Evolutionary conservation across 495 filamentous ascomycete genomes (phyloP).

Genomic region (Neurospora sp.): DNA sequence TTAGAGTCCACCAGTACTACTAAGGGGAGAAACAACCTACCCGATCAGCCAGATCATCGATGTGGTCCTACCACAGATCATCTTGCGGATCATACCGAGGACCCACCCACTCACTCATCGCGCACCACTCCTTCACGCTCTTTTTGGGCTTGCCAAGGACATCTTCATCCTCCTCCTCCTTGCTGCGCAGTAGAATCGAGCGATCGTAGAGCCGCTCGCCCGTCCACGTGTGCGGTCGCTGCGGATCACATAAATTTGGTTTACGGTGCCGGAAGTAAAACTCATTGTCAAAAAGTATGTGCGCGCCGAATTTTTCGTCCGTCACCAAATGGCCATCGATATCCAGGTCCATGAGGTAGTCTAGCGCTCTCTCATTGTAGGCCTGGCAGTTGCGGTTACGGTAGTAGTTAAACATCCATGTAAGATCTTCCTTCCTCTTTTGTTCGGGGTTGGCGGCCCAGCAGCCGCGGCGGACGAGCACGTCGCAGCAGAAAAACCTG

Average conservation of each 20-base stretch:
- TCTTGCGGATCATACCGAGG: too few species aligned
- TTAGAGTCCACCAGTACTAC: background rate
- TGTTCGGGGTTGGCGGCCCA: background rate
- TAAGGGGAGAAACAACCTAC: background rate
- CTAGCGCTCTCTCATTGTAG: background rate
- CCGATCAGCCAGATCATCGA: too few species aligned
- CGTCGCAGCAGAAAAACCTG: constrained; percentile 13
- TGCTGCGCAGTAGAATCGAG: background rate
- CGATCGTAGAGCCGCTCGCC: background rate
- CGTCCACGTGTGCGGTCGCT: background rate
- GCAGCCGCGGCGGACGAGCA: constrained; percentile 16
- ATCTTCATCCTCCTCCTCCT: background rate
- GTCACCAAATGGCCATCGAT: background rate
- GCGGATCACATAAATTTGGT: background rate
- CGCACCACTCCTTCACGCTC: background rate
- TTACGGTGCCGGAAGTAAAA: too few species aligned
- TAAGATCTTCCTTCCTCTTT: background rate
- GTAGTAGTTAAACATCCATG: background rate
- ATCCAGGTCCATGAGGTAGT: constrained; percentile 14
- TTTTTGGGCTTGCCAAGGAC: background rate
- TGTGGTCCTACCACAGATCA: too few species aligned
- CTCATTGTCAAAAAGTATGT: background rate
- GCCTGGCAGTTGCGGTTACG: background rate
- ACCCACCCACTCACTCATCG: background rate
- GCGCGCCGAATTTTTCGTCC: background rate